A percentile compares a stretch with the other conserved stretches of the same genome.
Evolutionary conservation across 192 early-diverging fungal genomes (phyloP).

Genomic region (Umbelopsis isabellina): DNA sequence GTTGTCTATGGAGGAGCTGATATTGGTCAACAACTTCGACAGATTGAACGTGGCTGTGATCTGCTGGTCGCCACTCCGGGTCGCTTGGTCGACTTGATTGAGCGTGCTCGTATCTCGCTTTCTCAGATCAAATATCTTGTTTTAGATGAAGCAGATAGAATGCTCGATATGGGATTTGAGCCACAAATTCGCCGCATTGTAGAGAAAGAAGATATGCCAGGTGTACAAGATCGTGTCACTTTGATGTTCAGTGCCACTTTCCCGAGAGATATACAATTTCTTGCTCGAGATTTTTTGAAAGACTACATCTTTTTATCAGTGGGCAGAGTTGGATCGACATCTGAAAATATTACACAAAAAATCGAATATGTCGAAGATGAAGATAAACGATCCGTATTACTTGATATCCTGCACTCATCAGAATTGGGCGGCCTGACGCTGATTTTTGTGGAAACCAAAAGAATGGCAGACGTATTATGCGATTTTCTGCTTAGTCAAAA

Average conservation of each 20-base stretch:
- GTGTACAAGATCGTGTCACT: conserved; percentile 83
- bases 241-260: conserved; percentile 97
- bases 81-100: conserved; percentile 90
- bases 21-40: conserved; percentile 84
- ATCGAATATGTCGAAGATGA: conserved; percentile 93
- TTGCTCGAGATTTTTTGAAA: conserved; percentile 84
- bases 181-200: conserved; percentile 91
- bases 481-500: conserved; percentile 74
- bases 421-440: conserved; percentile 71
- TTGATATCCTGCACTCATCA: conserved; percentile 76
- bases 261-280: conserved; percentile 84
- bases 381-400: conserved; percentile 88
- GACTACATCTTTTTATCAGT: conserved; percentile 88
- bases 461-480: conserved; percentile 87
- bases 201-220: conserved; percentile 73
- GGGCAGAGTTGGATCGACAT: conserved; percentile 91
- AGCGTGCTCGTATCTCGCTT: conserved; percentile 77
- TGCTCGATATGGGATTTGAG: conserved; percentile 96
- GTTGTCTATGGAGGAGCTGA: conserved; percentile 96
- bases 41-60: conserved; percentile 92
- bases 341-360: conserved; percentile 94
- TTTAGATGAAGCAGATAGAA: conserved; percentile 96
- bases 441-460: conserved; percentile 98
- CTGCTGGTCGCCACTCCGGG: conserved; percentile 96
- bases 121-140: conserved; percentile 85